These are phyloP conservation scores for Macroventuria anomochaeta DNA, from an alignment of 2,329 filamentous ascomycete species.

Conservation along the genomic window DNA sequence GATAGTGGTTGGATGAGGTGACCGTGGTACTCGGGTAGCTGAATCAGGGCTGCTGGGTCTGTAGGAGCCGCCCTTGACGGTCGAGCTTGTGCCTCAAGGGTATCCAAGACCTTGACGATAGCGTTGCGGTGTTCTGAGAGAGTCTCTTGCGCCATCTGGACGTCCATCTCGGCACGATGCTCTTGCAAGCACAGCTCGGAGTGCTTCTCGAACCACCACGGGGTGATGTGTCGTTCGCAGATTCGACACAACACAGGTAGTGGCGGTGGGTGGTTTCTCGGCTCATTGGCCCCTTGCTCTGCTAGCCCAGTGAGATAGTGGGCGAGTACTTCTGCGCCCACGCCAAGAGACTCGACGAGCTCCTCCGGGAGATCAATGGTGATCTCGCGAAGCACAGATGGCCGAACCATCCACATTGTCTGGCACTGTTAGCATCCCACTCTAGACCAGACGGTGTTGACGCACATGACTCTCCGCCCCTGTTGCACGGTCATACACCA, in stretches of 20 bases:
- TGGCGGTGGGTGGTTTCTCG: slow-evolving; percentile 78
- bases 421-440: slow-evolving; percentile 51
- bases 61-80: slow-evolving; percentile 61
- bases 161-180: slow-evolving; percentile 95
- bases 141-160: slow-evolving; percentile 92
- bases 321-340: slow-evolving; percentile 92
- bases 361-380: slow-evolving; percentile 91
- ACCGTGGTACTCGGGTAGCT: slow-evolving; percentile 84
- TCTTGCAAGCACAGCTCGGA: slow-evolving; percentile 95
- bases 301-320: slow-evolving; percentile 90
- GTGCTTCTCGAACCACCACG: slow-evolving; percentile 99
- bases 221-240: slow-evolving; percentile 94
- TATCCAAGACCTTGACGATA: slow-evolving; percentile 94
- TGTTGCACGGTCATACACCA: slow-evolving; percentile 90
- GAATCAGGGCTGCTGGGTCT: slow-evolving; percentile 56
- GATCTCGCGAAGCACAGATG: slow-evolving; percentile 87
- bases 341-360: slow-evolving; percentile 90
- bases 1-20: slow-evolving; percentile 79
- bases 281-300: slow-evolving; percentile 78
- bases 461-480: slow-evolving; percentile 90
- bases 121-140: slow-evolving; percentile 90
- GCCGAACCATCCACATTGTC: slow-evolving; percentile 99
- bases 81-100: slow-evolving; percentile 79
- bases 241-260: slow-evolving; percentile 91
- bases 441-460: neutral